phyloP scores from a whole-genome alignment of 306 rosid genomes.

The Fragaria nilgerrensis region DNA sequence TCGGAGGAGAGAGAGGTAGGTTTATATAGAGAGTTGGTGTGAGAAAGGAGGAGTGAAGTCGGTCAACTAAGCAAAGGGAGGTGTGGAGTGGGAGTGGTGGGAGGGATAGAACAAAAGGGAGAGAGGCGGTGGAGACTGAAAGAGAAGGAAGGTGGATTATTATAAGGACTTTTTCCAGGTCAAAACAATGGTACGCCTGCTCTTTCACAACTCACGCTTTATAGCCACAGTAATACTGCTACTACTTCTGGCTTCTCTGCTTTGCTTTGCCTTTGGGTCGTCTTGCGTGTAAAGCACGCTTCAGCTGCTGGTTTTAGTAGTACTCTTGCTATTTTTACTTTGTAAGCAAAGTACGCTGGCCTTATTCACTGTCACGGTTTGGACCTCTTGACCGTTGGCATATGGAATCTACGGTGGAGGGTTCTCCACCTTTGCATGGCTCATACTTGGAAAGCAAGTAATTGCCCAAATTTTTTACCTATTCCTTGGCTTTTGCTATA shows the following conservation, averaged over 20 bases:
- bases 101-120: not conserved
- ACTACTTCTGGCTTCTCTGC: not conserved
- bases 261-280: not conserved
- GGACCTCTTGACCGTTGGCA: not conserved
- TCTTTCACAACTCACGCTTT: not conserved
- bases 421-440: not conserved
- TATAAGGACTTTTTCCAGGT: constrained; percentile 53
- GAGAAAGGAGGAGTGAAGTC: no score
- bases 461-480: not conserved
- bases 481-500: not conserved
- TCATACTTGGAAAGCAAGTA: not conserved
- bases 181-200: constrained; percentile 42
- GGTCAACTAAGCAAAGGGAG: not conserved
- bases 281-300: constrained; percentile 14
- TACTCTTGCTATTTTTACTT: not conserved
- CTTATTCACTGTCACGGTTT: not conserved
- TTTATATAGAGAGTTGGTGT: not conserved
- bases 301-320: not conserved
- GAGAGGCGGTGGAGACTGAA: constrained; percentile 17
- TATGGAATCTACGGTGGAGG: not conserved
- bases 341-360: not conserved
- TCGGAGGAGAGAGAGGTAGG: not conserved
- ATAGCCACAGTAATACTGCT: not conserved
- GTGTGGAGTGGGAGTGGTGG: constrained; percentile 20
- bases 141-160: not conserved